Base-by-base conservation (phyloP, 176 grass and related monocot species). In the Musa beccarii region DNA sequence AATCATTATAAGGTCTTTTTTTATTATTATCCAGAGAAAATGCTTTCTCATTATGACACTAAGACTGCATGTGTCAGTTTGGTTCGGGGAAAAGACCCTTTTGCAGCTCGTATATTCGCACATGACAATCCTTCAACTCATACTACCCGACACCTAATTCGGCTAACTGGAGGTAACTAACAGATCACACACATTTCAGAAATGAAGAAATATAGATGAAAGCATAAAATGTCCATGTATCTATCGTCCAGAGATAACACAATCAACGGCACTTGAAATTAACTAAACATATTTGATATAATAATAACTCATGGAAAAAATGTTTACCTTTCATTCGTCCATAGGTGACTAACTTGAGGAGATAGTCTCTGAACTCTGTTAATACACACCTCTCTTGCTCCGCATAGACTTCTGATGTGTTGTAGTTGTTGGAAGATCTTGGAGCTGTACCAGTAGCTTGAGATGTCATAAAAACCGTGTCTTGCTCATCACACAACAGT, bases 311-410 rank as follows among this genome's bases (percentile, higher is more conserved):
- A 43, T 43, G 34, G 15, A 9, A 72, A 51, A 86, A 53, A 13
- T 70, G 22, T 75, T 74, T 86, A 99, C 95, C 95, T 99, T 99
- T 99, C 66, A 87, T 91, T 89, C 80, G 84, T 68, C 84, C 95
- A 19, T 54, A 80, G 19, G 71, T 83, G 54, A 92, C 89, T 78
- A 99, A 74, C 63, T 92, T 99, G 26, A 81, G 82, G 54, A 99
- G 80, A 75, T 76, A 91, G 26, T 94, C 91, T 51, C 91, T 85
- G 63, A 99, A 91, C 79, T 92, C 86, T 15, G 72, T 92, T 79
- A 99, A 75, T 69, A 99, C 86, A 71, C 76, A 64, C 76, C 80
- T 91, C 81, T 99, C 95, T 80, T 99, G 95, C 83, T 99, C 95
- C 23, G 65, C 86, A 72, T 86, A 89, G 21, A 88, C 24, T 82